Evolutionary conservation across 2,329 filamentous ascomycete genomes (phyloP), one percentile per base, ranked within the genome.

Genomic region (Cercospora janseana): DNA sequence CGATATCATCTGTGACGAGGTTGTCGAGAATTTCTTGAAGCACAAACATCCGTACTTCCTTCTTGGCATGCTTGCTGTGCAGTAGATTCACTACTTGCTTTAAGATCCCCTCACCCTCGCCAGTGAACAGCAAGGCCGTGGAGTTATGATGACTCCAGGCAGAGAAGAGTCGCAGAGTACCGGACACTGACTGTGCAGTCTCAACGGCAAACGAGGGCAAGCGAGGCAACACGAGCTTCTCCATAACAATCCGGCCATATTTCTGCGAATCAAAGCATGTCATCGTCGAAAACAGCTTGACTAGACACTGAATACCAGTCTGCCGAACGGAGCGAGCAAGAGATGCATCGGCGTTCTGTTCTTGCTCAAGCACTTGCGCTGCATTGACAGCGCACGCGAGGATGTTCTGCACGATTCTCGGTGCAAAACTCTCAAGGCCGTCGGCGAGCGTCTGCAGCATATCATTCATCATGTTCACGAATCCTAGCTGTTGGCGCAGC

Each of bases 391-490:
- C 60, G 65, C 90, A 96, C 65, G 90, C 92, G 1, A 97, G 72
- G 0, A 94, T 78, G 0, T 89, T 81, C 60, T 92, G 83, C 55
- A 92, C 75, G 4, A 97, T 76, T 9, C 78, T 79, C 12, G 79
- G 73, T 41, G 85, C 79, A 60, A 87, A 92, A 0, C 82, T 79
- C 2, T 76, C 70, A 46, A 94, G 81, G 46, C 84, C 85, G 4
- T 79, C 82, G 46, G 91, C 89, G 27, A 97, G 79, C 46, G 93
- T 89, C 50, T 86, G 86, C 52, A 97, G 82, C 66, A 97, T 82
- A 8, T 92, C 83, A 52, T 90, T 85, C 42, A 93, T 78, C 88
- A 97, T 93, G 65, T 94, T 95, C 44, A 95, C 73, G 65, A 96
- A 82, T 74, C 94, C 93, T 51, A 93, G 80, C 68, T 96, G 92